Evolutionary conservation across 2,329 filamentous ascomycete species (phyloP).

Genomic region (Chaetomium olivaceum): DNA sequence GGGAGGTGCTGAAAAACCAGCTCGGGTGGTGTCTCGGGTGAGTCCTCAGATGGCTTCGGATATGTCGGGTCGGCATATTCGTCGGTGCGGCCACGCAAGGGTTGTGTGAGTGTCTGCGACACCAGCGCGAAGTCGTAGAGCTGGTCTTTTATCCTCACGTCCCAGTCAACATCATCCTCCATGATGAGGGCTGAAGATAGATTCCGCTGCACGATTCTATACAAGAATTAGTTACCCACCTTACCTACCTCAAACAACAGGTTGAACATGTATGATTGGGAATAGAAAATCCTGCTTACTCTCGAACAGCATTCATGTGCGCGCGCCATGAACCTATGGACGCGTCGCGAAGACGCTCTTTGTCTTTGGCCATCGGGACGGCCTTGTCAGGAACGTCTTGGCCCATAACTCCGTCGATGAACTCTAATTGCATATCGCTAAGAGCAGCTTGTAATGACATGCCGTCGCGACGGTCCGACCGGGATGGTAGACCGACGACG

Average conservation of each 20-base stretch:
- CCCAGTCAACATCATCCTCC: constrained; percentile 54
- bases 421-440: constrained; percentile 47
- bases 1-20: constrained; percentile 29
- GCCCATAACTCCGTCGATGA: constrained; percentile 46
- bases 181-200: constrained; percentile 46
- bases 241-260: not conserved
- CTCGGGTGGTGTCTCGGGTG: constrained; percentile 20
- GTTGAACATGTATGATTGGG: not conserved
- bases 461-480: constrained; percentile 51
- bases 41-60: constrained; percentile 24
- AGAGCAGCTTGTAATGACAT: constrained; percentile 48
- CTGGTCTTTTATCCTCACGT: constrained; percentile 46
- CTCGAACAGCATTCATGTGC: constrained; percentile 40
- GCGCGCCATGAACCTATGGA: constrained; percentile 38
- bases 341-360: not conserved
- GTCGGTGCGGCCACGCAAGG: constrained; percentile 21
- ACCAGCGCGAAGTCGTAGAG: constrained; percentile 38
- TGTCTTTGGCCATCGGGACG: constrained; percentile 31
- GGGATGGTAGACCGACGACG: constrained; percentile 49
- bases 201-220: constrained; percentile 42
- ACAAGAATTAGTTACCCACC: not conserved
- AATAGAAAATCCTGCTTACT: constrained; percentile 25
- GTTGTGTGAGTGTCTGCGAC: constrained; percentile 34
- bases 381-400: constrained; percentile 40
- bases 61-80: constrained; percentile 35